These are phyloP conservation scores for Orbilia blumenaviensis DNA, from an alignment of 2,329 filamentous ascomycete genomes.

Conservation along the genomic window DNA sequence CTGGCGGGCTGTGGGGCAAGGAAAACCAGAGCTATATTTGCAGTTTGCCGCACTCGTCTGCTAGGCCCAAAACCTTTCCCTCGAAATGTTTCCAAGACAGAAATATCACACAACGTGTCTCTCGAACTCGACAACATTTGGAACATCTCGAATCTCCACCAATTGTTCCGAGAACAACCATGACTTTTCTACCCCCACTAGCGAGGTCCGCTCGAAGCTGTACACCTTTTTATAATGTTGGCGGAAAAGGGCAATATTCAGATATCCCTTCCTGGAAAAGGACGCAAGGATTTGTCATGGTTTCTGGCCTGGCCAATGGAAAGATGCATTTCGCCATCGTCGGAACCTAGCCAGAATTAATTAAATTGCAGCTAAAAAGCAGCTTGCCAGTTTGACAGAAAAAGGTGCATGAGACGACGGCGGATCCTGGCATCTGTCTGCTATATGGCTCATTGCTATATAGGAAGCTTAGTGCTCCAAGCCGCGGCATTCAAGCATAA, in stretches of 20 bases:
- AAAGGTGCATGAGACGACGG: not conserved
- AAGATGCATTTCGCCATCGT: conserved; percentile 2
- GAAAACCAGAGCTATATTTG: conserved; percentile 26
- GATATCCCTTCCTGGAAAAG: not conserved
- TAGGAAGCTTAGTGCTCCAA: too few relatives aligned
- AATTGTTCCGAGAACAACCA: not conserved
- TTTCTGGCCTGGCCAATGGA: not conserved
- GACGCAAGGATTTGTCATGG: conserved; percentile 3
- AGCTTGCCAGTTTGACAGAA: not conserved
- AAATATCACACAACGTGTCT: conserved; percentile 12
- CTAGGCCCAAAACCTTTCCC: conserved; percentile 27
- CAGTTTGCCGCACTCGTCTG: conserved; percentile 22
- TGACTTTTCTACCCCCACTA: too few relatives aligned
- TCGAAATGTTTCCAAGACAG: conserved; percentile 25
- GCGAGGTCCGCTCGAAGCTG: not conserved
- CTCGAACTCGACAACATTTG: conserved; percentile 5
- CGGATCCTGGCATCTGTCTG: not conserved
- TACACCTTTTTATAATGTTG: not conserved
- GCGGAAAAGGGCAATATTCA: not conserved
- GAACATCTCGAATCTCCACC: not conserved
- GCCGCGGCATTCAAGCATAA: too few relatives aligned
- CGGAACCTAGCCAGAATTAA: not conserved
- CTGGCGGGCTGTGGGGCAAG: conserved; percentile 25
- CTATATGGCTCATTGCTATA: not conserved
- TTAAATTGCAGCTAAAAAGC: not conserved